Conservation (phyloP, 2,329 filamentous ascomycete species). For the Apiospora aurea region DNA sequence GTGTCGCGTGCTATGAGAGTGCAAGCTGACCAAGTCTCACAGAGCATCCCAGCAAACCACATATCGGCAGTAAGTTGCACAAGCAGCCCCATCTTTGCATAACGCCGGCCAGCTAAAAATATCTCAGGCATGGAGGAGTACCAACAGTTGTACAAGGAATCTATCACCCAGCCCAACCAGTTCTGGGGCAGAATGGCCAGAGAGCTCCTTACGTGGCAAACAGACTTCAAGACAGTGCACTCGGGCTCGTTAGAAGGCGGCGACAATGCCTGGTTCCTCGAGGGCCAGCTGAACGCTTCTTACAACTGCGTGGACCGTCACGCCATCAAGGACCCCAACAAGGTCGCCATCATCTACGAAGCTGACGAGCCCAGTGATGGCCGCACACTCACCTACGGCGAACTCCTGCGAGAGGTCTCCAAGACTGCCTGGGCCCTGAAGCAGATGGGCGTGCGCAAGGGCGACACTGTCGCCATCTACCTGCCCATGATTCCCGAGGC, state of each 20-base stretch:
- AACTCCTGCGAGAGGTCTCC: slow-evolving; percentile 92
- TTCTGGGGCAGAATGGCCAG: slow-evolving; percentile 91
- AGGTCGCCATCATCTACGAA: slow-evolving; percentile 97
- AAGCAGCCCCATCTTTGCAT: background rate
- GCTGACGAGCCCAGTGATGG: slow-evolving; percentile 89
- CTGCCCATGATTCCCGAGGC: slow-evolving; percentile 99
- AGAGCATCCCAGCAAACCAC: slow-evolving; percentile 76
- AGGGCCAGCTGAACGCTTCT: slow-evolving; percentile 91
- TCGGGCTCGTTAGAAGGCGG: slow-evolving; percentile 78
- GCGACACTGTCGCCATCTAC: slow-evolving; percentile 96
- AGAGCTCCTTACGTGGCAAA: slow-evolving; percentile 88
- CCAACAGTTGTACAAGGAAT: slow-evolving; percentile 76
- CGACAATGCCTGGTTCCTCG: slow-evolving; percentile 93
- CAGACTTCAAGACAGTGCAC: slow-evolving; percentile 89
- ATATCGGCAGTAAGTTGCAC: slow-evolving; percentile 63
- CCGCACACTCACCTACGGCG: slow-evolving; percentile 88
- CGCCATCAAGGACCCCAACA: slow-evolving; percentile 92
- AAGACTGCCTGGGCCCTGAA: slow-evolving; percentile 87
- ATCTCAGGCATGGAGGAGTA: slow-evolving; percentile 68
- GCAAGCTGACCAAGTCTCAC: slow-evolving; percentile 39
- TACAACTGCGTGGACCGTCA: slow-evolving; percentile 98
- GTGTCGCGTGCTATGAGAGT: background rate
- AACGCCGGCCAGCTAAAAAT: slow-evolving; percentile 35
- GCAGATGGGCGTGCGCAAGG: slow-evolving; percentile 95
- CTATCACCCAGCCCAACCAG: slow-evolving; percentile 84